phyloP scores from a whole-genome alignment of 2,329 filamentous ascomycete species.

The Aspergillus fischeri region DNA sequence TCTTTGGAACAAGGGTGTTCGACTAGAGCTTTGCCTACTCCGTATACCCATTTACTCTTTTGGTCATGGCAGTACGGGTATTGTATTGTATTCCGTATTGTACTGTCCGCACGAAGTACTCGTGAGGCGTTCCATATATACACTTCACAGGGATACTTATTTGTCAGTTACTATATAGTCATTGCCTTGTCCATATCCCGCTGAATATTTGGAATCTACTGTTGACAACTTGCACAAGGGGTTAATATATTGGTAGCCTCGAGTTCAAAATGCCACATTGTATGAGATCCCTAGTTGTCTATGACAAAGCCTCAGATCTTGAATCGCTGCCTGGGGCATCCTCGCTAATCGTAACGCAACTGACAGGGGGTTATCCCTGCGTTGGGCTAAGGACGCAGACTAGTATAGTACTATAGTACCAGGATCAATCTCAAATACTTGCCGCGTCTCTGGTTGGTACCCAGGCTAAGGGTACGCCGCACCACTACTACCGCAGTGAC shows the following conservation, averaged over 20 bases:
- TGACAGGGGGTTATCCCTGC: slow-evolving; percentile 26
- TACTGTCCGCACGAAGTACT: neutral
- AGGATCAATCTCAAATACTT: slow-evolving; percentile 36
- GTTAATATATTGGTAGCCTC: neutral
- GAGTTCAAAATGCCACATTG: neutral
- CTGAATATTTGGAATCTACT: neutral
- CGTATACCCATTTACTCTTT: neutral
- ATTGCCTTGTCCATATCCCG: neutral
- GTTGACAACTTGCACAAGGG: neutral
- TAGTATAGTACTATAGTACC: slow-evolving; percentile 6
- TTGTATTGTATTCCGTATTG: neutral
- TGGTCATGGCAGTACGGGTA: neutral
- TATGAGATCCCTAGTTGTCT: neutral
- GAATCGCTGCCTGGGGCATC: neutral
- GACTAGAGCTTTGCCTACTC: no score
- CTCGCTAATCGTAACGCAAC: slow-evolving; percentile 8
- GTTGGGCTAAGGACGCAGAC: slow-evolving; percentile 10
- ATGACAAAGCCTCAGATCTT: neutral
- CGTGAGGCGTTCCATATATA: neutral
- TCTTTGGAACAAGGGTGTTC: slow-evolving; percentile 7
- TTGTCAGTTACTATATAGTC: neutral
- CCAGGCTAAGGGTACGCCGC: slow-evolving; percentile 10
- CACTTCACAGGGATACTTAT: neutral
- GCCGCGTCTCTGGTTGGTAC: slow-evolving; percentile 24
- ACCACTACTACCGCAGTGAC: slow-evolving; percentile 8